Evolutionary conservation across 805 yeast species (phyloP), one percentile per base, ranked within the genome.

Genomic region (Sugiyamaella marilandica): DNA sequence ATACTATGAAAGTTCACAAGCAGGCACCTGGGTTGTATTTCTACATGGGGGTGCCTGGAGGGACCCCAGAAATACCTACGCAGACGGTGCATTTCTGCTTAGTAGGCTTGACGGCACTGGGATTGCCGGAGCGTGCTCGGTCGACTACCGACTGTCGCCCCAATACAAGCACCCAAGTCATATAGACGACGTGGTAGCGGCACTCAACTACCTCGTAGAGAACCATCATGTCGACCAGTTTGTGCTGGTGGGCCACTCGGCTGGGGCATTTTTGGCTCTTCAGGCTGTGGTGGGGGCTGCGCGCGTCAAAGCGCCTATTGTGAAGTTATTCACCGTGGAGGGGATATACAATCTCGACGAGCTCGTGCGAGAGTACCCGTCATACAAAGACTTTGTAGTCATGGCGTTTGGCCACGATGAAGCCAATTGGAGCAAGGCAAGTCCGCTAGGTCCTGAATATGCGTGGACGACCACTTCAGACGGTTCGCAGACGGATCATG

Each of bases 41-140:
- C 76, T 88, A 37, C 96, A 88, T 67, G 96, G 96, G 1, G 96
- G 96, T 0, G 95, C 90, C 0, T 88, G 96, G 96, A 74, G 87
- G 55, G 95, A 85, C 62, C 79, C 82, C 1, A 64, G 56, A 2
- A 83, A 84, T 62, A 83, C 90, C 0, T 75, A 70, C 26, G 67
- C 74, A 37, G 92, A 85, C 60, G 81, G 79, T 50, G 70, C 70
- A 9, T 59, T 57, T 10, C 53, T 82, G 43, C 45, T 60, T 8
- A 37, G 46, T 8, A 45, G 52, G 7, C 59, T 74, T 21, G 43
- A 39, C 10, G 19, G 21, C 7, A 41, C 19, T n/a, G 18, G 8
- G 3, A 34, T 51, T 9, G 14, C 41, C 4, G 47, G 51, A 3
- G 54, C 65, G 5, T 78, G 71, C 45, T 71, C 81, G 2, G 55